Base-by-base conservation (phyloP, 805 yeast genomes). In the Yamadazyma nakazawae region DNA sequence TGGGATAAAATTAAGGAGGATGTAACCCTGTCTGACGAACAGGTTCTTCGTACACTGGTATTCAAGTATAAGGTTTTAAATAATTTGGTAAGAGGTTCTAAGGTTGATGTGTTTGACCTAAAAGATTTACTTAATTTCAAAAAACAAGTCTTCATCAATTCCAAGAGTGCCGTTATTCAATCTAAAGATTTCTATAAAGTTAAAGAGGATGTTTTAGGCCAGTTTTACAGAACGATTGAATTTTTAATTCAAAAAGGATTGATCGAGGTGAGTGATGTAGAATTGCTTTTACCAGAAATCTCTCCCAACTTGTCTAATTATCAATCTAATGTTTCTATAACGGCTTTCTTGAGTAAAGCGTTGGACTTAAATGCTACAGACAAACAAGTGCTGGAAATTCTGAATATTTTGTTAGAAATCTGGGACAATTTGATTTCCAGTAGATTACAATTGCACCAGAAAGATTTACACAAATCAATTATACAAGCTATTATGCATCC, bases 361-460 rank as follows among this genome's bases (percentile, higher is more conserved):
- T 46, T 66, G 14, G 43, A 43, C 1, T 28, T 46, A 6, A 52
- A 45, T 1, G 35, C 49, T 7, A 19, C 57, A 1, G 44, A 53
- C 1, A 47, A 50, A 2, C 38, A 31, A 9, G 37, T 49, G 3
- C 28, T 32, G 6, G 38, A 16, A 1, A 45, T 77, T 17, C 59
- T 70, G 13, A 64, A 61, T 2, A 63, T 72, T 14, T 48, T 79
- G 36, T 55, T 63, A 1, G 57, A 62, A 0, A 68, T 85, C 16
- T 88, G 96, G 94, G 66, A 64, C 3, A 75, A 72, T 18, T 57
- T 88, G 19, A 72, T 73, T 14, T 71, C 75, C 0, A 83, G 81
- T 10, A 69, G 95, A 40, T 66, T 89, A 34, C 77, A 83, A 25
- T 67, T 87, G 35, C 77, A 78, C 37, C 94, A 88, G 52, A 78